Evolutionary conservation across 768 basidiomycete species (phyloP).

Genomic region (Tulasnella sp.): DNA sequence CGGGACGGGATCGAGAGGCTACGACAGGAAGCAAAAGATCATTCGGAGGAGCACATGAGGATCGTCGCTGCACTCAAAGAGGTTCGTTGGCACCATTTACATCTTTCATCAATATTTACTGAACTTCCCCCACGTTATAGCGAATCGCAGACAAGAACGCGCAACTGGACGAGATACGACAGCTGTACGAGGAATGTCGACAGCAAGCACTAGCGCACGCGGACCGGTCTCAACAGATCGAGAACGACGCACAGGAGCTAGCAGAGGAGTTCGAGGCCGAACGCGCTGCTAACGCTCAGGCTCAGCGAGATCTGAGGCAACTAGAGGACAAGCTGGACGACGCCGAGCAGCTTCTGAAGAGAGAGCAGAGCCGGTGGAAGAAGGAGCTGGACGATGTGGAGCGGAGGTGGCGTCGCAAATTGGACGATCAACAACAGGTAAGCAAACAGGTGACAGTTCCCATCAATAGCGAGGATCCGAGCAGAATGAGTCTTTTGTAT

Average conservation of each 20-base stretch:
- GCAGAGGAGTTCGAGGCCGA: conserved; percentile 57
- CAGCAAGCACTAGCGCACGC: conserved; percentile 35
- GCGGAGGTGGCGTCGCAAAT: conserved; percentile 14
- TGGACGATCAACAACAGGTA: conserved; percentile 3
- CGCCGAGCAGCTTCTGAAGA: conserved; percentile 17
- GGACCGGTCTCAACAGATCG: neutral
- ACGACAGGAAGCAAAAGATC: conserved; percentile 55
- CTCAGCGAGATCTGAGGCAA: conserved; percentile 42
- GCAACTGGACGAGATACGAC: conserved; percentile 23
- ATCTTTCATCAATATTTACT: neutral
- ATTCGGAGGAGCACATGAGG: conserved; percentile 59
- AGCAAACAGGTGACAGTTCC: no score
- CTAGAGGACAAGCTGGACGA: conserved; percentile 16
- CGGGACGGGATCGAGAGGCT: conserved; percentile 45
- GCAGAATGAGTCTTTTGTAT: neutral
- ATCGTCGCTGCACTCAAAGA: conserved; percentile 70
- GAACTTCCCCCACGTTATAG: neutral
- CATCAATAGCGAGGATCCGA: no score
- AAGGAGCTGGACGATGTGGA: conserved; percentile 23
- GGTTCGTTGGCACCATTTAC: conserved; percentile 31
- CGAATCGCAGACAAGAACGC: conserved; percentile 18
- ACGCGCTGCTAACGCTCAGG: conserved; percentile 57
- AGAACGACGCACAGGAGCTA: conserved; percentile 20
- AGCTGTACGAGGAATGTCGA: conserved; percentile 54
- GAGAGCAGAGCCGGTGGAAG: no score